Conservation (phyloP, 306 rosid species). For the Pyrus communis region DNA sequence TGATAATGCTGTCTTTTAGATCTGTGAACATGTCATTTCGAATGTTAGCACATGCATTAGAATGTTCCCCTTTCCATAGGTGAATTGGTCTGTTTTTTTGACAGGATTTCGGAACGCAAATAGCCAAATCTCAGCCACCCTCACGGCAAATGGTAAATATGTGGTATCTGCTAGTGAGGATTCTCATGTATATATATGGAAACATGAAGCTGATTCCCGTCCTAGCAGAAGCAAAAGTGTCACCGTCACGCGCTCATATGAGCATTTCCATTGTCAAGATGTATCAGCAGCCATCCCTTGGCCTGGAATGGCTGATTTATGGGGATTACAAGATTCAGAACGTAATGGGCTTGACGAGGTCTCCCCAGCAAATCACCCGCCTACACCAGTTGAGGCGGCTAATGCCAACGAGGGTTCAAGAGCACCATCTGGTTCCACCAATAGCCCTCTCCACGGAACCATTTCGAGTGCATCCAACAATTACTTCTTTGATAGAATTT, state of each 20-base stretch:
- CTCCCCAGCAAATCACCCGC: conserved; percentile 77
- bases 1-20: neutral
- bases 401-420: conserved; percentile 37
- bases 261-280: conserved; percentile 89
- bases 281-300: conserved; percentile 88
- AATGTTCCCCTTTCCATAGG: conserved; percentile 3
- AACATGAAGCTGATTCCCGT: conserved; percentile 83
- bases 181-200: conserved; percentile 90
- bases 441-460: conserved; percentile 72
- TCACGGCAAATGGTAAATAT: conserved; percentile 70
- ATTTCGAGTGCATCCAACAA: conserved; percentile 73
- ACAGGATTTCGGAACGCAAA: conserved; percentile 85
- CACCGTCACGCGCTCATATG: conserved; percentile 57
- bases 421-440: conserved; percentile 46
- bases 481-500: conserved; percentile 83
- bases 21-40: neutral
- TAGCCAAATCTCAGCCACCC: conserved; percentile 82
- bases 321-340: conserved; percentile 53
- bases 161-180: conserved; percentile 94
- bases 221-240: conserved; percentile 80
- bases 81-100: conserved; percentile 24
- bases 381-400: conserved; percentile 82
- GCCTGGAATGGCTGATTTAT: conserved; percentile 76
- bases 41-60: conserved; percentile 10
- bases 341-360: conserved; percentile 54